Evolutionary conservation across 192 early-diverging fungal genomes (phyloP), one percentile per base, ranked within the genome.

Genomic region (Cladochytrium replicatum): DNA sequence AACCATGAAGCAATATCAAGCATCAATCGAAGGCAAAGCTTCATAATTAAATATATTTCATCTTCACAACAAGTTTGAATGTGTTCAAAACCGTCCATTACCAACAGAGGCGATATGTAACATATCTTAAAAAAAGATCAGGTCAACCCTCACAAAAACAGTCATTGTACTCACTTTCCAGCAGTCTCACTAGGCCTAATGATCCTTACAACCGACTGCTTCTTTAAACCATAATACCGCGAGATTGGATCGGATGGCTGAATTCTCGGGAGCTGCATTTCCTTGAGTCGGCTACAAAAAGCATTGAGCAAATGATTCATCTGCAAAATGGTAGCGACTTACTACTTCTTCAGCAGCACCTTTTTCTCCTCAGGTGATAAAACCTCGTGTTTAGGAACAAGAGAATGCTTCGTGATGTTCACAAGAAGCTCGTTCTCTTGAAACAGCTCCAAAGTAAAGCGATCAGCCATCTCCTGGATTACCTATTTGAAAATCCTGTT

Each of bases 321-420:
- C 7, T 13, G 32, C 47, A 52, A 55, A 21, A 56, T 13, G 6
- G 9, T 2, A 55, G 32, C 29, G 1, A 78, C 80, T 68, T 78
- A 91, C 87, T 99, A 99, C 71, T 89, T 57, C 57, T 81, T 74
- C 47, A 99, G 65, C 43, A 99, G 77, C 15, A 84, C 84, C 61
- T 80, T 76, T 73, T 97, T 99, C 61, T 93, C 92, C 55, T 88
- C 89, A 19, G 78, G 68, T 0, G 71, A 63, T 15, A 99, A 61
- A 6, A 99, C 82, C 52, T 81, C 80, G 64, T 99, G 96, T 55
- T 84, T 77, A 1, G 96, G 96, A n/a, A 99, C 96, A 26, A 99
- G 70, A 34, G 80, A 75, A 54, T 99, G 96, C 47, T 90, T 72
- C 27, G 96, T 99, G 48, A 99, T 99, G 63, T 99, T 99, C 46